Conservation (phyloP, 139 green algal species). For the Chlorella sp. region DNA sequence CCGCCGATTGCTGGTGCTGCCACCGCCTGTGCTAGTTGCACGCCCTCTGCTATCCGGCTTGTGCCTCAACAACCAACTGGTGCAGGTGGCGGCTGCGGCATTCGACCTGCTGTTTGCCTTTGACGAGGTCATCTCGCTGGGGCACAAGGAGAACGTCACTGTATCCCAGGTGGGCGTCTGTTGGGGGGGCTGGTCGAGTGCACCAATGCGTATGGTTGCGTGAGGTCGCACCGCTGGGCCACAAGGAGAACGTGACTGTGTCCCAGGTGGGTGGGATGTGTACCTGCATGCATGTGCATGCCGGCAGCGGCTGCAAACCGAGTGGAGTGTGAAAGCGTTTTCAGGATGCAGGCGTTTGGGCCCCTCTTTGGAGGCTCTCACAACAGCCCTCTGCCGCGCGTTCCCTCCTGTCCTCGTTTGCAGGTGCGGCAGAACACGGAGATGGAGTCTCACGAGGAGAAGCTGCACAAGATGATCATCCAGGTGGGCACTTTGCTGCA, state of each 20-base stretch:
- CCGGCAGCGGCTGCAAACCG: too few relatives aligned
- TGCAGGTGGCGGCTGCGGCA: constrained; percentile 52
- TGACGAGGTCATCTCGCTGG: constrained; percentile 97
- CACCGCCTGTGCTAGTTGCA: background rate
- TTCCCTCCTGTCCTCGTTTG: too few relatives aligned
- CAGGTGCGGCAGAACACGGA: constrained; percentile 96
- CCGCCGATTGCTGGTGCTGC: background rate
- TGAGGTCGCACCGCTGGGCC: too few relatives aligned
- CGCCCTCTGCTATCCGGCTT: background rate
- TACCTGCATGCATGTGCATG: too few relatives aligned
- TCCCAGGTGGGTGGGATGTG: too few relatives aligned
- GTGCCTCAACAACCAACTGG: background rate
- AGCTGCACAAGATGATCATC: constrained; percentile 99
- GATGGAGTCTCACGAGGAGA: constrained; percentile 99
- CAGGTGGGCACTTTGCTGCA: constrained; percentile 52
- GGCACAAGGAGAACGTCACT: constrained; percentile 82
- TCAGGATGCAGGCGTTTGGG: too few relatives aligned
- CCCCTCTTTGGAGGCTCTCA: too few relatives aligned
- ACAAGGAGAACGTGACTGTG: too few relatives aligned
- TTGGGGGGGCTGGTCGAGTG: too few relatives aligned
- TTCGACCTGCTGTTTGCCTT: constrained; percentile 99
- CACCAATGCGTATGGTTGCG: background rate
- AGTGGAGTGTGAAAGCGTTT: too few relatives aligned
- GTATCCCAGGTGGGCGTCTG: constrained; percentile 70
- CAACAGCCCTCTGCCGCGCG: too few relatives aligned